Percentiles rank a stretch among this genome's conserved stretches.
Evolutionary conservation across 176 grass and related monocot genomes (phyloP).

Genomic region (Neostapfia colusana): DNA sequence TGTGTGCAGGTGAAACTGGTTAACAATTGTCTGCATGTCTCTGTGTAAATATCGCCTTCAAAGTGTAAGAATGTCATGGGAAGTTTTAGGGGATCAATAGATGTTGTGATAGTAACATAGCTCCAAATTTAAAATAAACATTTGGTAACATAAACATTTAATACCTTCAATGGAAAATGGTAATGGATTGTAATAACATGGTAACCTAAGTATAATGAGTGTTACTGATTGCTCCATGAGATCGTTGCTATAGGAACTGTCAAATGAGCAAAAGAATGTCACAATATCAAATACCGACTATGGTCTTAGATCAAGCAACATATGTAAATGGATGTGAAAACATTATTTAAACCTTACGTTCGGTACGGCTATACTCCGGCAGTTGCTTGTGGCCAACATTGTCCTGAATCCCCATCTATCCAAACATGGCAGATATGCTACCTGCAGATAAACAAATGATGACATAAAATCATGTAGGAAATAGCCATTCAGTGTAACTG

Average conservation of each 20-base stretch:
- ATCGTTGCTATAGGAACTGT: background rate
- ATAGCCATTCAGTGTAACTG: background rate
- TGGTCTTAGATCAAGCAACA: background rate
- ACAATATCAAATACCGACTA: slow-evolving; percentile 9
- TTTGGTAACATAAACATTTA: background rate
- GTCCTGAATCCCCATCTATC: slow-evolving; percentile 4
- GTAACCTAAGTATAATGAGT: slow-evolving; percentile 14
- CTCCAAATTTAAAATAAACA: slow-evolving; percentile 11
- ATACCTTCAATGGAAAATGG: slow-evolving; percentile 6
- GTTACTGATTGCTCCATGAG: background rate
- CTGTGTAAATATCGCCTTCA: background rate
- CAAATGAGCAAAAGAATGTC: background rate
- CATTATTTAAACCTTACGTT: slow-evolving; percentile 8
- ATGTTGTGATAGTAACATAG: slow-evolving; percentile 1
- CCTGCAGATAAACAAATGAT: slow-evolving; percentile 23
- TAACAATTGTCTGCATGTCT: background rate
- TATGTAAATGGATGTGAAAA: slow-evolving; percentile 13
- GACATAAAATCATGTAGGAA: slow-evolving; percentile 19
- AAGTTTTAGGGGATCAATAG: background rate
- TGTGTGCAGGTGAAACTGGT: slow-evolving; percentile 5
- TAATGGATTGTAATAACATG: background rate
- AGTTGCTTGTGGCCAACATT: background rate
- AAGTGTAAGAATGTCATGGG: background rate
- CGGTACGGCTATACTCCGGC: slow-evolving; percentile 9
- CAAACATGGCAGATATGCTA: slow-evolving; percentile 20